Evolutionary conservation across 371 early-diverging fungal species (phyloP).

Genomic region (Mucor racemosus): DNA sequence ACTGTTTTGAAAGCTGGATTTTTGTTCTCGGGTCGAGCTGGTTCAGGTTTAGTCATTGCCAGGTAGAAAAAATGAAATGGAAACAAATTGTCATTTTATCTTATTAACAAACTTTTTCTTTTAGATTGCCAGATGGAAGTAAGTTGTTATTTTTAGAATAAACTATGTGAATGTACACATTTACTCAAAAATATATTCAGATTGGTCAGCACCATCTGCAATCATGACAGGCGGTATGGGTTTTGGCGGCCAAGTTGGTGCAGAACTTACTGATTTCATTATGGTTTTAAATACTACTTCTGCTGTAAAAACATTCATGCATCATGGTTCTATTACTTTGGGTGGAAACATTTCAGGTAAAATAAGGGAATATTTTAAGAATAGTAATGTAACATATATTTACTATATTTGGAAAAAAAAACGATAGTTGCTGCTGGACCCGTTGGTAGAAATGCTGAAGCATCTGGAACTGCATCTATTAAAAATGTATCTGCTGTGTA

Average conservation of each 20-base stretch:
- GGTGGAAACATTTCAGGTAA: conserved; percentile 65
- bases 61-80: conserved; percentile 19
- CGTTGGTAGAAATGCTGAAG: conserved; percentile 80
- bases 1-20: conserved; percentile 87
- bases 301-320: conserved; percentile 77
- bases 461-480: conserved; percentile 63
- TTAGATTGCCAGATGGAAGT: conserved; percentile 46
- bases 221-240: conserved; percentile 69
- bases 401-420: background rate
- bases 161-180: background rate
- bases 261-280: conserved; percentile 82
- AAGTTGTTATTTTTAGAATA: conserved; percentile 6
- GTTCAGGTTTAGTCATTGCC: conserved; percentile 85
- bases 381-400: background rate
- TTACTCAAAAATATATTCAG: conserved; percentile 6
- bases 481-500: conserved; percentile 55
- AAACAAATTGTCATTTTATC: background rate
- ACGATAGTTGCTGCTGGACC: conserved; percentile 76
- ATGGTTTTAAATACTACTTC: conserved; percentile 78
- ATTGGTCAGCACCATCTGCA: conserved; percentile 66
- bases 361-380: background rate
- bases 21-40: conserved; percentile 82
- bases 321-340: conserved; percentile 75
- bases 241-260: conserved; percentile 76
- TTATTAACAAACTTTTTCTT: background rate